These are phyloP conservation scores for Xylariaceae sp. DNA, from an alignment of 2,329 filamentous ascomycete genomes.

Conservation along the genomic window DNA sequence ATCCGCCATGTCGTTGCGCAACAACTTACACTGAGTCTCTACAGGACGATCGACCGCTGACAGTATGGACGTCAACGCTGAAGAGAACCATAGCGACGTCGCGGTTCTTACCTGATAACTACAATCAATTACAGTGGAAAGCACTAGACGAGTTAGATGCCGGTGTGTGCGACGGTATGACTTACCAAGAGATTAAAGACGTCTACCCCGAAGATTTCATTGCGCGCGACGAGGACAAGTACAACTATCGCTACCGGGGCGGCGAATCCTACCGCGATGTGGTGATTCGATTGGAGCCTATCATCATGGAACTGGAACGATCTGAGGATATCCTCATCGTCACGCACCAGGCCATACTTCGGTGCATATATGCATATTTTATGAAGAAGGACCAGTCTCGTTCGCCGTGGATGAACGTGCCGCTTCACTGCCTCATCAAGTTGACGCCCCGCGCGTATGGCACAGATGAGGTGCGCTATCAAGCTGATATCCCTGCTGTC, in stretches of 20 bases:
- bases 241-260: constrained; percentile 98
- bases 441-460: constrained; percentile 91
- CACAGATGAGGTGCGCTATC: constrained; percentile 83
- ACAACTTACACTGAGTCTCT: constrained; percentile 14
- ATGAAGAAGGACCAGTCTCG: constrained; percentile 94
- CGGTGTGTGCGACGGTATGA: constrained; percentile 93
- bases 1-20: neutral
- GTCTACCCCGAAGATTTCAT: constrained; percentile 91
- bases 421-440: constrained; percentile 93
- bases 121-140: constrained; percentile 98
- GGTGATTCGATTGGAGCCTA: constrained; percentile 94
- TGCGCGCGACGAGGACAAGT: constrained; percentile 96
- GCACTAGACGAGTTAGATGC: constrained; percentile 95
- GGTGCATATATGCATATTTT: constrained; percentile 98
- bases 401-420: constrained; percentile 98
- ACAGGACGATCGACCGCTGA: constrained; percentile 59
- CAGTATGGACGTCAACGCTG: constrained; percentile 62
- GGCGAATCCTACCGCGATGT: constrained; percentile 96
- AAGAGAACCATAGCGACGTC: constrained; percentile 89
- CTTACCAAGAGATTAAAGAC: constrained; percentile 91
- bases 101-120: constrained; percentile 73
- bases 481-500: constrained; percentile 90
- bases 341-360: constrained; percentile 92
- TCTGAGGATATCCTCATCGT: constrained; percentile 97
- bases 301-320: constrained; percentile 98